phyloP scores from a whole-genome alignment of 2,329 filamentous ascomycete genomes.

The Botrytis fabae region DNA sequence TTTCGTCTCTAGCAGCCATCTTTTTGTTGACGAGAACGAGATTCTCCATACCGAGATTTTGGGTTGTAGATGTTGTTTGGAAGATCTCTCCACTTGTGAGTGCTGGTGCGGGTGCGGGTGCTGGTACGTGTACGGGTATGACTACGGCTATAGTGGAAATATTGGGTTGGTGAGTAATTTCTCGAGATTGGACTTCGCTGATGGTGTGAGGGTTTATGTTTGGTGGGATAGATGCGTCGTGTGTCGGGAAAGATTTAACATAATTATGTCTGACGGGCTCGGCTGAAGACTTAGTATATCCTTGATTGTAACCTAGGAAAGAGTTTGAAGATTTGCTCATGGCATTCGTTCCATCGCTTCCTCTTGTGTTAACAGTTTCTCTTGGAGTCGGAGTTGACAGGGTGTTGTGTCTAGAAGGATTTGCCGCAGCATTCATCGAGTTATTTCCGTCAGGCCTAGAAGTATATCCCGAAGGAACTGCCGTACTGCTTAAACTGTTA shows the following conservation, averaged over 20 bases:
- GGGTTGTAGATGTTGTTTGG: background rate
- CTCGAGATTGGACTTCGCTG: background rate
- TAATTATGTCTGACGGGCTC: background rate
- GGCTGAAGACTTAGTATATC: background rate
- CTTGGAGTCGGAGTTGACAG: background rate
- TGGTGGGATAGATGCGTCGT: background rate
- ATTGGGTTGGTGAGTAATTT: no score
- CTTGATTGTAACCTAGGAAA: background rate
- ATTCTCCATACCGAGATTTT: background rate
- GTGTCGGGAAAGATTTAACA: background rate
- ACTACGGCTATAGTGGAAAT: background rate
- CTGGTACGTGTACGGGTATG: no score
- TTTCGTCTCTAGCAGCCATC: background rate
- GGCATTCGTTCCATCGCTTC: background rate
- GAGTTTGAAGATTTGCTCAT: background rate
- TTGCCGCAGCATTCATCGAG: background rate
- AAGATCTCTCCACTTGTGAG: no score
- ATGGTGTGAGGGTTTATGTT: background rate
- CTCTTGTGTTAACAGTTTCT: background rate
- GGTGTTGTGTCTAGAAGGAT: background rate
- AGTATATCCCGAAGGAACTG: background rate
- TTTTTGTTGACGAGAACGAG: background rate
- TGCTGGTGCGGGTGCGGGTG: background rate
- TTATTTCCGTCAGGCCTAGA: background rate
- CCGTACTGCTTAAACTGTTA: background rate